Base-by-base conservation (phyloP, 495 filamentous ascomycete genomes). In the Mytilinidion resinicola region DNA sequence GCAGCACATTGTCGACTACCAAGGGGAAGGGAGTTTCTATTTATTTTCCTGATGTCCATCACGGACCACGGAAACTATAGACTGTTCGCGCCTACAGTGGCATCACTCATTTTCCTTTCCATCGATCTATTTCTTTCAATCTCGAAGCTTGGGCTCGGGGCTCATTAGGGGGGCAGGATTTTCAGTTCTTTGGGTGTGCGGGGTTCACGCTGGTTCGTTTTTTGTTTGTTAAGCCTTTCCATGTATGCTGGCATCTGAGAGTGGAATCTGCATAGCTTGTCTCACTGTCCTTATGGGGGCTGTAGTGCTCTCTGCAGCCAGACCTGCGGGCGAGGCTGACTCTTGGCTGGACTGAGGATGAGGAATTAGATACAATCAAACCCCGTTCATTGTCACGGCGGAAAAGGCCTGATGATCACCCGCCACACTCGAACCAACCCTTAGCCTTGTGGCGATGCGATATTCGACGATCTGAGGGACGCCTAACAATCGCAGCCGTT, bases 171-270 rank as follows among this genome's bases (percentile, higher is more conserved):
- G 7, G 21, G 44, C 4, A 14, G 15, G 21, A 21, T 49, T 9
- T 20, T 49, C 33, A 9, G 2, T 49, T 30, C 21, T 48, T 21
- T 11, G 44, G 10, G 2, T 19, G 19, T 20, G 10, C 21, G 14
- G 19, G 46, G 4, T 49, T 25, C 21, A 12, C 46, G 21, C 17
- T 25, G 46, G 12, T 10, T 49, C 17, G 11, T 42, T 42, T 17
- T 30, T 19, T 25, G 33, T 49, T 19, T 25, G 33, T 49, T 17
- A 1, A 17, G 8, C 21, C 21, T 14, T 25, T 49, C 14, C 19
- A 49, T 33, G 46, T 49, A 49, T 49, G 46, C 46, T 20, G 46
- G 46, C 46, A 49, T 49, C 15, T 49, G 39, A 42, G 39, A 30
- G 25, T 30, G 25, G 25, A 30, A 30, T 30, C n/a, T 30, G 25